Evolutionary conservation across 2,329 filamentous ascomycete species (phyloP).

Genomic region (Onygenales sp.): DNA sequence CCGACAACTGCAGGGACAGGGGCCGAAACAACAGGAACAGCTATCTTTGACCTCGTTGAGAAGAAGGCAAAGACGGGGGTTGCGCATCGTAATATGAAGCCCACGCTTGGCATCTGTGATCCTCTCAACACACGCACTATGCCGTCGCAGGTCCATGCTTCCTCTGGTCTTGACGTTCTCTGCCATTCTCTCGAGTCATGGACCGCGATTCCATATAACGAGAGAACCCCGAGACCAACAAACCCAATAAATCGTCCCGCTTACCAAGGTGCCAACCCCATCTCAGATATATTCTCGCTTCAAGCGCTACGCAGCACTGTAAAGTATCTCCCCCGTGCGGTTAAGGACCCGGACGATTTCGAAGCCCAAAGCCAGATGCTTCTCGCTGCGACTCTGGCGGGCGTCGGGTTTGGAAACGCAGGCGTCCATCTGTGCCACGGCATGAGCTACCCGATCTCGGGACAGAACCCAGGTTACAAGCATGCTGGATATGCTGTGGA

Average conservation of each 20-base stretch:
- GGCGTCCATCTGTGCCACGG: conserved; percentile 85
- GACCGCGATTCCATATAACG: conserved; percentile 91
- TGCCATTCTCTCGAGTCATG: conserved; percentile 94
- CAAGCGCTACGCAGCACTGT: conserved; percentile 74
- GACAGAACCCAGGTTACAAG: conserved; percentile 84
- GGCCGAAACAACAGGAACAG: conserved; percentile 92
- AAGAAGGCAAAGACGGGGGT: conserved; percentile 92
- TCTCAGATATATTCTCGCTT: conserved; percentile 92
- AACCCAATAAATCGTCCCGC: conserved; percentile 89
- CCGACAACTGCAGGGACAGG: conserved; percentile 81
- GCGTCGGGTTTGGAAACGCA: conserved; percentile 94
- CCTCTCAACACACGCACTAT: conserved; percentile 91
- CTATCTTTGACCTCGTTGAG: conserved; percentile 89
- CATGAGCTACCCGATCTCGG: conserved; percentile 96
- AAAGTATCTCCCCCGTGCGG: conserved; percentile 83
- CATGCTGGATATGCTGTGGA: conserved; percentile 77
- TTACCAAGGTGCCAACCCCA: conserved; percentile 95
- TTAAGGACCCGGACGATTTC: conserved; percentile 77
- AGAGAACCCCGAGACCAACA: conserved; percentile 70
- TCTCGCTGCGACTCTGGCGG: conserved; percentile 83
- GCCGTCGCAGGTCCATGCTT: conserved; percentile 86
- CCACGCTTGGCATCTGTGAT: conserved; percentile 78
- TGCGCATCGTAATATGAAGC: conserved; percentile 90
- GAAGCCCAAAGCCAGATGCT: conserved; percentile 96
- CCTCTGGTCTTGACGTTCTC: conserved; percentile 85